These are phyloP conservation scores for Diaporthe sp. DNA, from an alignment of 2,329 filamentous ascomycete species.

Conservation along the genomic window DNA sequence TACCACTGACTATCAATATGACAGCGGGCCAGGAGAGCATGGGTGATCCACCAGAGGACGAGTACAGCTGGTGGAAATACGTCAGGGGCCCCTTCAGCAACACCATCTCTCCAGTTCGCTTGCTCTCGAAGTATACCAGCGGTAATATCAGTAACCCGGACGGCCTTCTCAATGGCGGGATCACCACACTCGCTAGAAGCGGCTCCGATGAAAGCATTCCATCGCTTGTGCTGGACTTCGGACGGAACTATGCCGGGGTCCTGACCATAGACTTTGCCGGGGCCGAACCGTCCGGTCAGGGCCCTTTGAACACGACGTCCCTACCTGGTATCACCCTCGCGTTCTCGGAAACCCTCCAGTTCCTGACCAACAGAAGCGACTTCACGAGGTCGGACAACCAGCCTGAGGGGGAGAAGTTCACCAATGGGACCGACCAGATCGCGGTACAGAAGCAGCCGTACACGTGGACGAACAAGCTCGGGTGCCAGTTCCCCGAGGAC, in stretches of 20 bases:
- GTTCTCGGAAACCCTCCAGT: constrained; percentile 64
- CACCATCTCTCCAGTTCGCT: constrained; percentile 30
- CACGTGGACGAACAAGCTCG: constrained; percentile 60
- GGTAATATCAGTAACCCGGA: constrained; percentile 57
- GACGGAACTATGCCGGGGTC: constrained; percentile 61
- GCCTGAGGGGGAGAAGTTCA: constrained; percentile 50
- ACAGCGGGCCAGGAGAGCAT: background rate
- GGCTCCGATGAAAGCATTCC: constrained; percentile 47
- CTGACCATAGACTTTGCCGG: constrained; percentile 59
- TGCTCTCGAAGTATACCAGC: constrained; percentile 46
- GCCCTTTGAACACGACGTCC: constrained; percentile 42
- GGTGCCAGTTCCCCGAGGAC: constrained; percentile 55
- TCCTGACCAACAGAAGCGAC: constrained; percentile 59
- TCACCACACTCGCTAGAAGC: constrained; percentile 52
- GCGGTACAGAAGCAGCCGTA: constrained; percentile 58
- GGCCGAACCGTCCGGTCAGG: constrained; percentile 45
- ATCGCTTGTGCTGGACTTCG: constrained; percentile 63
- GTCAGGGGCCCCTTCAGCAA: constrained; percentile 37
- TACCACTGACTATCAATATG: constrained; percentile 3
- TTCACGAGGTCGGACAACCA: constrained; percentile 64
- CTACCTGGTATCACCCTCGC: constrained; percentile 60
- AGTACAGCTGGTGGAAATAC: constrained; percentile 41
- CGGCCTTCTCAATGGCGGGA: constrained; percentile 49
- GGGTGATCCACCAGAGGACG: background rate
- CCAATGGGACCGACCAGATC: constrained; percentile 64